Conservation (phyloP, 768 basidiomycete species). For the Dacryopinax primogenitus region DNA sequence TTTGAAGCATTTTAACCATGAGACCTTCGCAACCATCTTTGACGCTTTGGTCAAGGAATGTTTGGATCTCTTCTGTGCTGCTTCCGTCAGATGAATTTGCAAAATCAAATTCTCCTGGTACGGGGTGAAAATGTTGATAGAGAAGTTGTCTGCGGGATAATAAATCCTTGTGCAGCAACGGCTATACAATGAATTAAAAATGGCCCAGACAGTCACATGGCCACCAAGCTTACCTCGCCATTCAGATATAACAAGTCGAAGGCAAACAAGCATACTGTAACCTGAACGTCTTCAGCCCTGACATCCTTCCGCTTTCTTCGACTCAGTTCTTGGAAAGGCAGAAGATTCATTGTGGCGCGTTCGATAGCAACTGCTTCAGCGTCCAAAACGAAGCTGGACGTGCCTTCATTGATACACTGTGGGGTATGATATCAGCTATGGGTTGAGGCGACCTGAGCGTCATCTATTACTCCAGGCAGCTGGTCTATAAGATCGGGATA, state of each 20-base stretch:
- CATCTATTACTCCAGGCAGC: slow-evolving; percentile 51
- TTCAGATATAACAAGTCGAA: slow-evolving; percentile 96
- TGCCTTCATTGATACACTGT: slow-evolving; percentile 73
- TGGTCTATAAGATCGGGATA: slow-evolving; percentile 97
- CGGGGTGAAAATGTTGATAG: slow-evolving; percentile 61
- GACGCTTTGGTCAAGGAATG: slow-evolving; percentile 89
- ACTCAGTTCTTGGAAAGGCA: slow-evolving; percentile 98
- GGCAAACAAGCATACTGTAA: slow-evolving; percentile 89
- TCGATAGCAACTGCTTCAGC: slow-evolving; percentile 96
- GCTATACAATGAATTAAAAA: slow-evolving; percentile 37
- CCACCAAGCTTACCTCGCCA: slow-evolving; percentile 59
- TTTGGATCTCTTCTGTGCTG: slow-evolving; percentile 84
- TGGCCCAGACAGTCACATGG: background rate
- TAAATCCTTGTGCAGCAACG: slow-evolving; percentile 65
- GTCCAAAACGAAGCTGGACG: slow-evolving; percentile 87
- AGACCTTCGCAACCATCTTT: slow-evolving; percentile 98
- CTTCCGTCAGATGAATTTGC: slow-evolving; percentile 83
- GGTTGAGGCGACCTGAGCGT: background rate
- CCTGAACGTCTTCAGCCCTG: slow-evolving; percentile 92
- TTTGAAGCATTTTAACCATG: slow-evolving; percentile 98
- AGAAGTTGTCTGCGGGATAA: slow-evolving; percentile 65
- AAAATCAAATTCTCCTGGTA: slow-evolving; percentile 84
- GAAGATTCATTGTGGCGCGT: slow-evolving; percentile 61
- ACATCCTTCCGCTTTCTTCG: slow-evolving; percentile 94
- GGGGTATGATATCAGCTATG: background rate